Base-by-base conservation (phyloP, 2,329 filamentous ascomycete species). In the Scedosporium minutisporum region DNA sequence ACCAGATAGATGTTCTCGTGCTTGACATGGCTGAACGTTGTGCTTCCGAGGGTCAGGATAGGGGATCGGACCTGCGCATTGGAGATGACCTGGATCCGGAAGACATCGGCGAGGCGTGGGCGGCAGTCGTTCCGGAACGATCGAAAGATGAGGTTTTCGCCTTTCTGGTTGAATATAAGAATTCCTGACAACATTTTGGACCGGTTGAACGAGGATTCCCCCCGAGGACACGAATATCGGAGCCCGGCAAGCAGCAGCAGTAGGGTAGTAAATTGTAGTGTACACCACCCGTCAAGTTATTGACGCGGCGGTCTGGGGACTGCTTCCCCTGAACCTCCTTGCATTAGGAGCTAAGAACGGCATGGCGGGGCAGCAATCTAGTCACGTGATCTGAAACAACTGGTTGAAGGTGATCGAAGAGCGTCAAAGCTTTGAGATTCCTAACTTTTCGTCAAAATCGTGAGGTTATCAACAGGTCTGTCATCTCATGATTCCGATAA, bases 1-100 rank as follows among this genome's bases (percentile, higher is more conserved):
- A 97, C 93, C 69, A 99, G 78, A 76, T 97, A 99, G 73, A 99
- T 97, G 75, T 99, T 99, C 74, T 99, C 95, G 78, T 97, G 93
- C 76, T 96, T 97, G 77, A 99, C 93, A 87, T 99, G 95, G 81
- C 92, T 96, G 77, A 99, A 99, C 57, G 96, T 99, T 63, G 95
- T 99, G 74, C 91, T 96, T 67, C 96, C 95, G 63, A 99, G 86
- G 4, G 95, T 99, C 70, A 99, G 82, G 77, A 99, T 97, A 64
- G 95, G 95, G 68, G 95, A 97, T 68, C 96, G 91, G 65, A 99
- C 95, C 76, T 97, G 92, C 61, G 95, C 88, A 75, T 99, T 99
- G 70, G 92, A 96, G 75, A 99, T 97, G 78, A 99, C 93, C 74
- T 99, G 95, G 76, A 99, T 99, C 76, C 95, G 93, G 78, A 99